Percentiles rank a stretch among this genome's conserved stretches.
These are phyloP conservation scores for Chalciporus chontae DNA, from an alignment of 768 basidiomycete species.

Conservation along the genomic window DNA sequence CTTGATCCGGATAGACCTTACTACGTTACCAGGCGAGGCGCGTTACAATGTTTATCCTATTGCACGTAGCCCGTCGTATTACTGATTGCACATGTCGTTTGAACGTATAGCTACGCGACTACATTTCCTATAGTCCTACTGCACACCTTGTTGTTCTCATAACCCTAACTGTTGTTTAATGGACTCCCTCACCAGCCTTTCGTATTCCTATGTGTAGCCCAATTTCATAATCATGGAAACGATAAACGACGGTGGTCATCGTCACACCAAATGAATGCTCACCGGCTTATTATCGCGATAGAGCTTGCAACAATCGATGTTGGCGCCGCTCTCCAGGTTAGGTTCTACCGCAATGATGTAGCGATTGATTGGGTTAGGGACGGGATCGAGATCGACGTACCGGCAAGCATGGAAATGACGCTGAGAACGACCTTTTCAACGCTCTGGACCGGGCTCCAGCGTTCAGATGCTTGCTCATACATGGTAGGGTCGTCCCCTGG, in stretches of 20 bases:
- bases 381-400: constrained; percentile 38
- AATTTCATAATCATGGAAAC: not conserved
- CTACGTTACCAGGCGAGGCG: not conserved
- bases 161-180: constrained; percentile 85
- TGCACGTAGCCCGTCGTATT: constrained; percentile 4
- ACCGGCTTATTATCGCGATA: constrained; percentile 82
- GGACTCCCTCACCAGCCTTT: constrained; percentile 76
- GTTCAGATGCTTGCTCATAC: constrained; percentile 93
- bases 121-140: constrained; percentile 16
- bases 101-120: constrained; percentile 8
- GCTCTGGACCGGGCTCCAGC: constrained; percentile 99
- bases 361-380: not conserved
- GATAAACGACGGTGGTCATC: not conserved
- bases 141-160: constrained; percentile 29
- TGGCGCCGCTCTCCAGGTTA: constrained; percentile 95
- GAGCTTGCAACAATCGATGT: constrained; percentile 95
- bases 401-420: constrained; percentile 96
- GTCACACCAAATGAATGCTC: constrained; percentile 13
- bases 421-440: constrained; percentile 96
- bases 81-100: not conserved
- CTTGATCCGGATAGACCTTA: not conserved
- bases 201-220: constrained; percentile 62
- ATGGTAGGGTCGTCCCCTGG: constrained; percentile 89
- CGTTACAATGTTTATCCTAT: constrained; percentile 6
- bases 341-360: constrained; percentile 59